Conservation (phyloP, 306 rosid species). For the Psophocarpus tetragonolobus region DNA sequence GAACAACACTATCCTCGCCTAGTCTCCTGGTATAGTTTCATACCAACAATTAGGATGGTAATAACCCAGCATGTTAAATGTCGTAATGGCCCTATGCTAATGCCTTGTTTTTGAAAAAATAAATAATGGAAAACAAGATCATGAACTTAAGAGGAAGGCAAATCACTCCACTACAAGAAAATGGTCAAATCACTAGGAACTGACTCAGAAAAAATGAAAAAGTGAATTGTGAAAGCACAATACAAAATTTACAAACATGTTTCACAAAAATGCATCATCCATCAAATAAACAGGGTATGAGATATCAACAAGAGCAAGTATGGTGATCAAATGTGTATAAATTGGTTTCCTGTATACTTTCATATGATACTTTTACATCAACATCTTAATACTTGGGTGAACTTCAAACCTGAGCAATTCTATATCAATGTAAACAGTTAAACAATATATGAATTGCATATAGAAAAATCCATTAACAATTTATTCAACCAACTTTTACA, state of each 20-base stretch:
- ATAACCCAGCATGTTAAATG: background rate
- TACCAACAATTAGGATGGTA: background rate
- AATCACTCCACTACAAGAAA: background rate
- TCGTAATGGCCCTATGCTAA: background rate
- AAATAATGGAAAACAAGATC: background rate
- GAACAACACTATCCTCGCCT: conserved; percentile 46
- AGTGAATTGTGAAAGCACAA: background rate
- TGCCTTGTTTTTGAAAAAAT: background rate
- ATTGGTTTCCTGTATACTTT: background rate
- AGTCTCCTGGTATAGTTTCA: conserved; percentile 40
- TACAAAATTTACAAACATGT: background rate
- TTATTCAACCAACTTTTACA: background rate
- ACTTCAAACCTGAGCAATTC: background rate
- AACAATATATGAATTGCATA: too few relatives aligned
- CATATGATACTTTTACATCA: background rate
- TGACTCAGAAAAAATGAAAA: background rate
- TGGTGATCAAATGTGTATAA: background rate
- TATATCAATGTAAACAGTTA: background rate
- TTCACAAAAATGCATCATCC: background rate
- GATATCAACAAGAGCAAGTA: background rate
- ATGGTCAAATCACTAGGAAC: background rate
- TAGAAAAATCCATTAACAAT: background rate
- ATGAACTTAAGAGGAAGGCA: background rate
- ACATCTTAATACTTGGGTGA: background rate
- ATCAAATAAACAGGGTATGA: conserved; percentile 1